Percentiles rank a stretch among this genome's conserved stretches.
These are phyloP conservation scores for Trichoderma harzianum DNA, from an alignment of 2,329 filamentous ascomycete species.

Conservation along the genomic window DNA sequence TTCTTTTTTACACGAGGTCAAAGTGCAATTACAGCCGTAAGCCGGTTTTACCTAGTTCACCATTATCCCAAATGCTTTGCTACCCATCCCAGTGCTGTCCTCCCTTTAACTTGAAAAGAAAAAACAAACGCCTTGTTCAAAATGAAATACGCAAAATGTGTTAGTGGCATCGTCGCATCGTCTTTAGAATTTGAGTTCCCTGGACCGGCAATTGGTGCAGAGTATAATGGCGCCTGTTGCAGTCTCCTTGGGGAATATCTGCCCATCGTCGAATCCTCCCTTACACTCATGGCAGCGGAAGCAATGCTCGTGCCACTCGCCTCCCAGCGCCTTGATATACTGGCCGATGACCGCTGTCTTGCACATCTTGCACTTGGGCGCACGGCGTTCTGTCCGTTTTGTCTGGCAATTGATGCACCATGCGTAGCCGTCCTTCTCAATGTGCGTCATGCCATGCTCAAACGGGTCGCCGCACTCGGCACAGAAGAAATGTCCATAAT, in stretches of 20 bases:
- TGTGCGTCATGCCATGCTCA: slow-evolving; percentile 63
- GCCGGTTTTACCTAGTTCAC: neutral
- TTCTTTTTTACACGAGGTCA: neutral
- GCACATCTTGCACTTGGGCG: slow-evolving; percentile 85
- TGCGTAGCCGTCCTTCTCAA: slow-evolving; percentile 96
- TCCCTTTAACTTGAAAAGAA: neutral
- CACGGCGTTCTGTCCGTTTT: slow-evolving; percentile 81
- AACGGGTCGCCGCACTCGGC: slow-evolving; percentile 98
- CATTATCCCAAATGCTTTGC: slow-evolving; percentile 2
- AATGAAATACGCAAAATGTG: slow-evolving; percentile 17
- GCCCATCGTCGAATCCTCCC: slow-evolving; percentile 60
- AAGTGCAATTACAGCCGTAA: slow-evolving; percentile 8
- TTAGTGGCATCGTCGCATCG: slow-evolving; percentile 10
- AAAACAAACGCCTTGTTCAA: slow-evolving; percentile 11
- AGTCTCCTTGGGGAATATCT: slow-evolving; percentile 59
- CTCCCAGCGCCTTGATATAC: slow-evolving; percentile 83
- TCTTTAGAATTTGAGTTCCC: slow-evolving; percentile 53
- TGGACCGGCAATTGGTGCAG: slow-evolving; percentile 59
- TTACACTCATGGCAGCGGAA: slow-evolving; percentile 72
- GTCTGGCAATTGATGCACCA: slow-evolving; percentile 96
- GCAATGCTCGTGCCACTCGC: slow-evolving; percentile 90
- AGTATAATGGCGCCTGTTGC: slow-evolving; percentile 50
- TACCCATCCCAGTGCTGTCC: neutral
- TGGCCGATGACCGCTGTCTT: slow-evolving; percentile 80
- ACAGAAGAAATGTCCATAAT: slow-evolving; percentile 97